A percentile compares a stretch with the other conserved stretches of the same genome.
These are phyloP conservation scores for Paecilomyces sp. DNA, from an alignment of 2,329 filamentous ascomycete species.

Conservation along the genomic window DNA sequence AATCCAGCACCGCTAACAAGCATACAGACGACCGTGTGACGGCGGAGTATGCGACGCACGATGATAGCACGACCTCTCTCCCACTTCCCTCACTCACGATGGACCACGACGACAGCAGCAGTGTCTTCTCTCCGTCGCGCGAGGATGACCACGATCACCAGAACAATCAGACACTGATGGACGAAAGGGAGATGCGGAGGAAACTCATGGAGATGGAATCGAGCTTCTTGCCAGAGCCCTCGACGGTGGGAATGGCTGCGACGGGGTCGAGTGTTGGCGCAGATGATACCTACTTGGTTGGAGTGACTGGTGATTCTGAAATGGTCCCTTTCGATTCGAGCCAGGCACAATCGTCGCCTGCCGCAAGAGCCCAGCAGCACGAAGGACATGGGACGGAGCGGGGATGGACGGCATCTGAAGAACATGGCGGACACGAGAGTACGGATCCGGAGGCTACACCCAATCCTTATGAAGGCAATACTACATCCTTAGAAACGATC, in stretches of 20 bases:
- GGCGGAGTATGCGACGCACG: background rate
- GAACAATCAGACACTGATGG: constrained; percentile 38
- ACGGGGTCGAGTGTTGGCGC: constrained; percentile 19
- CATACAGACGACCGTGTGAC: constrained; percentile 10
- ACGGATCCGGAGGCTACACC: constrained; percentile 14
- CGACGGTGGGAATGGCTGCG: constrained; percentile 32
- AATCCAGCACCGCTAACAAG: background rate
- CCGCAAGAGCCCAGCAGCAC: constrained; percentile 11
- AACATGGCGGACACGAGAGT: constrained; percentile 9
- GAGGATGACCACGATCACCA: constrained; percentile 22
- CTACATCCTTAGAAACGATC: constrained; percentile 34
- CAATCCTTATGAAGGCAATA: constrained; percentile 18
- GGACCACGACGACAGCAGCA: constrained; percentile 28
- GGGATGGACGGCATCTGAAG: background rate
- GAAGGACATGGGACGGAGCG: background rate
- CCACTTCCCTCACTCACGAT: constrained; percentile 21
- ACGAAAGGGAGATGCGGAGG: constrained; percentile 53
- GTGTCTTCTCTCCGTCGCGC: constrained; percentile 16
- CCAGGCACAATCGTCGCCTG: constrained; percentile 18
- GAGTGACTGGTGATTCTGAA: constrained; percentile 18
- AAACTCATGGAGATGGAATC: constrained; percentile 57
- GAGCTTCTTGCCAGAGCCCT: constrained; percentile 53
- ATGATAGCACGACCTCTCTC: constrained; percentile 5
- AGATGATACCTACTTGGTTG: constrained; percentile 40
- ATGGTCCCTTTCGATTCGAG: constrained; percentile 12